Evolutionary conservation across 148 eudicot species (phyloP), one percentile per base, ranked within the genome.

Genomic region (Vaccinium corymbosum): DNA sequence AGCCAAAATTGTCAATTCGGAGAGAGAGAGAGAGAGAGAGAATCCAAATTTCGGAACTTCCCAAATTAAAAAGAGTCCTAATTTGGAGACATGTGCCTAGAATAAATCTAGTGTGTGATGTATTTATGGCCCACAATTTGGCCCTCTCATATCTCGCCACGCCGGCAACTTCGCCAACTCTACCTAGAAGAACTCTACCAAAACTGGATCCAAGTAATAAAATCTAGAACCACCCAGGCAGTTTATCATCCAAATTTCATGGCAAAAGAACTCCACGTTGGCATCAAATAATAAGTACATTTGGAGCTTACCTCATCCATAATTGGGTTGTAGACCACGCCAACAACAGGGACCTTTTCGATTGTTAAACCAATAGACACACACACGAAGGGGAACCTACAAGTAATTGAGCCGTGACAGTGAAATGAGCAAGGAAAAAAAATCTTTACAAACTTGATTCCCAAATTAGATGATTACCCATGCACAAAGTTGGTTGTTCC

Each of bases 401-500:
- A 86, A 88, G 76, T 80, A 57, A 81, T 57, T 61, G 35, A 78
- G 66, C 38, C 57, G 78, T n/a, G 68, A 79, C 38, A 59, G 52
- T 19, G 20, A 73, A 27, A 79, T 64, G 27, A 64, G 32, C 10
- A 32, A 27, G 42, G 73, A 62, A 80, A 12, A 6, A 49, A 32
- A 25, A 27, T 52, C 50, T n/a, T 4, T 50, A 78, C 62, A 83
- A 7, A 59, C 48, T 78, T 79, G 20, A 55, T 35, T 74, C 9
- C 48, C 52, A 11, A 52, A 27, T 38, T 78, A 48, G 84, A 75
- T 80, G 56, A 56, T 87, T 85, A 95, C 99, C 98, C 95, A 73
- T 97, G 99, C 11, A 97, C 99, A 87, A 94, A 97, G 86, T 97
- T 97, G 72, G 95, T 95, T 46, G 99, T 94, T 70, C 99, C 99